Conservation (phyloP, 805 yeast genomes). For the Candida wancherniae region DNA sequence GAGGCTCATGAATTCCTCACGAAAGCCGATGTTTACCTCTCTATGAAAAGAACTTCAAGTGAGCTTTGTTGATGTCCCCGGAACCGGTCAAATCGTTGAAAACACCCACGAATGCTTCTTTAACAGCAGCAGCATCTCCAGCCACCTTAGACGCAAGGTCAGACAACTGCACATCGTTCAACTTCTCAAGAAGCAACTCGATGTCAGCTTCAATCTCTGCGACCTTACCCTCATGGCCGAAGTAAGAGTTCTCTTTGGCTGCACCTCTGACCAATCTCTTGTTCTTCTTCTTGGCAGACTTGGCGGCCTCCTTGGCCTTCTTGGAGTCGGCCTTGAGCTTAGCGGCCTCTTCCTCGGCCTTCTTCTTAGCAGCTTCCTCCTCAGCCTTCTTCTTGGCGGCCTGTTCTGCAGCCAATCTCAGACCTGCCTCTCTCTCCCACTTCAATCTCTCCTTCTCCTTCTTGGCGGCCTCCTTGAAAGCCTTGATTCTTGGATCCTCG, state of each 20-base stretch:
- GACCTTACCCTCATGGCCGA: constrained; percentile 70
- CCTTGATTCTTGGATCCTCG: constrained; percentile 93
- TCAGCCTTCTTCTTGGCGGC: constrained; percentile 83
- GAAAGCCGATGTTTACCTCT: too few relatives aligned
- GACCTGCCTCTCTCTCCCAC: constrained; percentile 98
- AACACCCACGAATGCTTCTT: constrained; percentile 52
- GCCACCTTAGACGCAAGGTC: constrained; percentile 66
- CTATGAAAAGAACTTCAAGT: constrained; percentile 47
- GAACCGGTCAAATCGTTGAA: constrained; percentile 50
- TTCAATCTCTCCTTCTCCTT: constrained; percentile 90
- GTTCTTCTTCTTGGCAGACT: constrained; percentile 97
- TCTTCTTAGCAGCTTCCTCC: constrained; percentile 74
- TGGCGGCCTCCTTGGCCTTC: constrained; percentile 90
- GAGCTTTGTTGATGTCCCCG: constrained; percentile 50
- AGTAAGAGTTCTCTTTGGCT: constrained; percentile 79
- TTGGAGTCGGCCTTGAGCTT: constrained; percentile 58
- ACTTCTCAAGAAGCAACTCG: constrained; percentile 69
- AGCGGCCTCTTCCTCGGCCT: constrained; percentile 69
- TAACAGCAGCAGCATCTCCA: constrained; percentile 52
- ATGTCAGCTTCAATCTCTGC: constrained; percentile 72
- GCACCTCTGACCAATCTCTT: constrained; percentile 80
- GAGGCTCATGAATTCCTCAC: too few relatives aligned
- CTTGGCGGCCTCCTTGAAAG: constrained; percentile 91
- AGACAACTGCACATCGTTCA: constrained; percentile 75
- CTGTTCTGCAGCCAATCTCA: constrained; percentile 93